These are phyloP conservation scores for Aegilops sharonensis DNA, from an alignment of 176 grass and related monocot genomes.

Conservation along the genomic window DNA sequence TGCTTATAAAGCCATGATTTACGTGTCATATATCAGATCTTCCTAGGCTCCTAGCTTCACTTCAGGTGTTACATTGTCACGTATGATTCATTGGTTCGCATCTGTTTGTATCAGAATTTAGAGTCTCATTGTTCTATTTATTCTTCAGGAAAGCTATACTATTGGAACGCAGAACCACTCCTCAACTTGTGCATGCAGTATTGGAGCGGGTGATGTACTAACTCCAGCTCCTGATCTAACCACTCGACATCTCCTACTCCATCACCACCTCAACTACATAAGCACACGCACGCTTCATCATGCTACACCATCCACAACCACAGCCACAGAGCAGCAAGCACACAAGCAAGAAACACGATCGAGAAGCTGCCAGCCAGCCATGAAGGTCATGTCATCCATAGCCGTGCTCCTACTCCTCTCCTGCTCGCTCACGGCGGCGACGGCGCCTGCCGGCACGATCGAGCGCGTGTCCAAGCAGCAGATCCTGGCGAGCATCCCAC, in stretches of 20 bases:
- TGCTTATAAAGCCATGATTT: no score
- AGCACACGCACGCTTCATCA: neutral
- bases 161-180: neutral
- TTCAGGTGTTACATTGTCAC: neutral
- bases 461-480: conserved; percentile 73
- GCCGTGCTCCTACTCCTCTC: conserved; percentile 25
- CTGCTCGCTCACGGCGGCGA: neutral
- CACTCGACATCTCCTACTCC: conserved; percentile 22
- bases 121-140: neutral
- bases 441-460: conserved; percentile 41
- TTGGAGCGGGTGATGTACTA: conserved; percentile 24
- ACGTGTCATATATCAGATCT: neutral
- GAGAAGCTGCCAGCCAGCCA: neutral
- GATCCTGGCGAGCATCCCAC: conserved; percentile 66
- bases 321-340: neutral
- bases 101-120: neutral
- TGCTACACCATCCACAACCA: conserved; percentile 25
- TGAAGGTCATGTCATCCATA: conserved; percentile 14
- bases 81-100: no score
- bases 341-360: neutral
- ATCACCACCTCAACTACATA: conserved; percentile 12
- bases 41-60: neutral
- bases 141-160: neutral
- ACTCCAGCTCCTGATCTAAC: neutral
- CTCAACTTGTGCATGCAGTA: neutral